Percentiles rank a stretch among this genome's conserved stretches.
phyloP scores from a whole-genome alignment of 257 asterid species.

The Jaltomata sinuosa region DNA sequence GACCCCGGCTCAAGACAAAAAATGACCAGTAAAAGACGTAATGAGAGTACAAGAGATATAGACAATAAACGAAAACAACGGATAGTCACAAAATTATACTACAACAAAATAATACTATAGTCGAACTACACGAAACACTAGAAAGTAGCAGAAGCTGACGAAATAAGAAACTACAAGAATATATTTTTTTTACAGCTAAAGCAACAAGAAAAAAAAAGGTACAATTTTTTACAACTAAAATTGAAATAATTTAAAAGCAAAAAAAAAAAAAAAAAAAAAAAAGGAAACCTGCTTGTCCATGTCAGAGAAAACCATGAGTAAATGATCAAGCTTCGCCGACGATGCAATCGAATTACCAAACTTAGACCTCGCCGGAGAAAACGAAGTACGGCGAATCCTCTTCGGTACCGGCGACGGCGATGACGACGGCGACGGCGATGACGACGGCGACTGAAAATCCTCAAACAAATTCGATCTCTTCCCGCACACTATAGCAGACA shows the following conservation, averaged over 20 bases:
- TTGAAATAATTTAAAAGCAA: neutral
- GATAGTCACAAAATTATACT: no score
- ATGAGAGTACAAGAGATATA: no score
- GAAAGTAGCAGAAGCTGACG: no score
- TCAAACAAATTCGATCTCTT: constrained; percentile 93
- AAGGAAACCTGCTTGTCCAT: constrained; percentile 77
- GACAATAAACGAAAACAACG: no score
- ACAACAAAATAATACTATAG: no score
- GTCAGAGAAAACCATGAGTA: constrained; percentile 59
- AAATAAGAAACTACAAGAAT: no score
- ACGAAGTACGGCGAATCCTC: constrained; percentile 70
- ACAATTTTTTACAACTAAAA: neutral
- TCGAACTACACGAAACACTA: no score
- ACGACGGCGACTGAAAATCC: constrained; percentile 43
- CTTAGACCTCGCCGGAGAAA: constrained; percentile 49
- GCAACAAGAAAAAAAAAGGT: no score
- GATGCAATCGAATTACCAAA: neutral
- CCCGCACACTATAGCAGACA: constrained; percentile 94
- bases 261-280: neutral
- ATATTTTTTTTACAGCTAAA: no score
- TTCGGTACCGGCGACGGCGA: constrained; percentile 48
- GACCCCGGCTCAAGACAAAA: no score
- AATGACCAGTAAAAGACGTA: no score
- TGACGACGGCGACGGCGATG: constrained; percentile 37
- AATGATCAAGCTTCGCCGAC: constrained; percentile 53